A percentile compares a stretch with the other conserved stretches of the same genome.
Conservation (phyloP, 352 stramenopile genomes). For the Thraustotheca clavata region DNA sequence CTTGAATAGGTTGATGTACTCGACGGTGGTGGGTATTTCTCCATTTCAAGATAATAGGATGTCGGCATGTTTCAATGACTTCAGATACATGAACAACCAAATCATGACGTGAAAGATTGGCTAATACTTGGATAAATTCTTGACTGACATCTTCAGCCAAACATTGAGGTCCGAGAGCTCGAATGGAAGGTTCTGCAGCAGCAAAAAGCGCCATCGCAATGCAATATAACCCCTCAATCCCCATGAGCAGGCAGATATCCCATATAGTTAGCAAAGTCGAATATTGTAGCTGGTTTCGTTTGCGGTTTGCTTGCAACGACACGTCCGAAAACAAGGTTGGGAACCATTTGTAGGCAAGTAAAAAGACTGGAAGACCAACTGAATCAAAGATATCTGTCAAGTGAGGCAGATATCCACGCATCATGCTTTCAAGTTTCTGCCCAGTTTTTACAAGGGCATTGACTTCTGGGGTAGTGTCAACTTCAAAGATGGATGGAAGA, state of each 20-base stretch:
- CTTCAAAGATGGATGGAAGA: conserved; percentile 60
- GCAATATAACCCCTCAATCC: conserved; percentile 71
- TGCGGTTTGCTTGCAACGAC: conserved; percentile 46
- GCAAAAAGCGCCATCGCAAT: conserved; percentile 63
- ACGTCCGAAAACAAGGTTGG: conserved; percentile 81
- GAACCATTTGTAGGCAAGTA: conserved; percentile 86
- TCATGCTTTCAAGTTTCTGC: conserved; percentile 60
- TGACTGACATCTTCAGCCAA: conserved; percentile 57
- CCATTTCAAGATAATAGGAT: conserved; percentile 67
- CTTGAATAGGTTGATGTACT: conserved; percentile 22
- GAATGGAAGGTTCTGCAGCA: conserved; percentile 44
- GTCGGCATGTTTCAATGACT: conserved; percentile 65
- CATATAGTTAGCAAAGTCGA: conserved; percentile 68
- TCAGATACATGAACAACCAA: conserved; percentile 68
- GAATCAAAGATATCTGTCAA: conserved; percentile 48
- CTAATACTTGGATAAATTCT: conserved; percentile 46
- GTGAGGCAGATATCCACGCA: conserved; percentile 50
- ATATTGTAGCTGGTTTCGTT: conserved; percentile 58
- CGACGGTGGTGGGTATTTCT: conserved; percentile 61
- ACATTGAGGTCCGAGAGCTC: conserved; percentile 29
- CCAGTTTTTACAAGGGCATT: conserved; percentile 63
- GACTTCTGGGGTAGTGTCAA: conserved; percentile 62
- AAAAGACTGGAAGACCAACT: conserved; percentile 55
- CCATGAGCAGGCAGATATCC: conserved; percentile 72
- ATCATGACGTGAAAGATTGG: conserved; percentile 43